Evolutionary conservation across 2,329 filamentous ascomycete genomes (phyloP).

Genomic region (Cladosporium austrohemisphaericum): DNA sequence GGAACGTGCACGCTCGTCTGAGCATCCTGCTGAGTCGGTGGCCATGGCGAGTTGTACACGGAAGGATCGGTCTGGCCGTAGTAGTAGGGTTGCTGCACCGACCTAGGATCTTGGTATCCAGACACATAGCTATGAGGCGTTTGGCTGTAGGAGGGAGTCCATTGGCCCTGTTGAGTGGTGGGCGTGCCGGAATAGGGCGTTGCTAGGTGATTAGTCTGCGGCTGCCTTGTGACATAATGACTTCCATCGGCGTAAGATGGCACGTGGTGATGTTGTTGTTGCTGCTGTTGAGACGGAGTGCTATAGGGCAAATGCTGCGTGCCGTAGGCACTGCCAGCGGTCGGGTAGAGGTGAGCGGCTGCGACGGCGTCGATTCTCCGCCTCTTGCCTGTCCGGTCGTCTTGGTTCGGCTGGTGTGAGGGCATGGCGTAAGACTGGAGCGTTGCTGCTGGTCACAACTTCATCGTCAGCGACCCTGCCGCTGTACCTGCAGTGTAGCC

Average conservation of each 20-base stretch:
- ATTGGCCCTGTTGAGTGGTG: neutral
- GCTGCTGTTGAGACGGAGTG: neutral
- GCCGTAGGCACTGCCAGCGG: neutral
- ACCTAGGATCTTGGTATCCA: slow-evolving; percentile 6
- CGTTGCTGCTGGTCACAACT: slow-evolving; percentile 12
- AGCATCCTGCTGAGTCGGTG: slow-evolving; percentile 14
- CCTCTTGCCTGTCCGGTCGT: slow-evolving; percentile 11
- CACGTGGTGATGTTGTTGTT: slow-evolving; percentile 1
- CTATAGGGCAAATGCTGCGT: slow-evolving; percentile 3
- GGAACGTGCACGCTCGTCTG: slow-evolving; percentile 2
- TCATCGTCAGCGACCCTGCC: slow-evolving; percentile 10
- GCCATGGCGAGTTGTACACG: slow-evolving; percentile 27
- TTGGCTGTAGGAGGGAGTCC: neutral
- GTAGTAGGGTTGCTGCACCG: slow-evolving; percentile 27
- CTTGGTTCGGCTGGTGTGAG: neutral
- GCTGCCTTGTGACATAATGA: slow-evolving; percentile 10
- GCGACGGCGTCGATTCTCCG: slow-evolving; percentile 10
- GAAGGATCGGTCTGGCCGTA: slow-evolving; percentile 25
- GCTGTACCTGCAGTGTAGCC: neutral
- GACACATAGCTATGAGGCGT: neutral
- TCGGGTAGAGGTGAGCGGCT: slow-evolving; percentile 4
- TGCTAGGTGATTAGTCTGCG: neutral
- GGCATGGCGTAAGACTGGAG: slow-evolving; percentile 11
- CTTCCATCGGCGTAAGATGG: slow-evolving; percentile 4
- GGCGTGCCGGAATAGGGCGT: slow-evolving; percentile 5